A percentile compares a stretch with the other conserved stretches of the same genome.
Conservation (phyloP, 2,329 filamentous ascomycete species). For the Colletotrichum sp. region DNA sequence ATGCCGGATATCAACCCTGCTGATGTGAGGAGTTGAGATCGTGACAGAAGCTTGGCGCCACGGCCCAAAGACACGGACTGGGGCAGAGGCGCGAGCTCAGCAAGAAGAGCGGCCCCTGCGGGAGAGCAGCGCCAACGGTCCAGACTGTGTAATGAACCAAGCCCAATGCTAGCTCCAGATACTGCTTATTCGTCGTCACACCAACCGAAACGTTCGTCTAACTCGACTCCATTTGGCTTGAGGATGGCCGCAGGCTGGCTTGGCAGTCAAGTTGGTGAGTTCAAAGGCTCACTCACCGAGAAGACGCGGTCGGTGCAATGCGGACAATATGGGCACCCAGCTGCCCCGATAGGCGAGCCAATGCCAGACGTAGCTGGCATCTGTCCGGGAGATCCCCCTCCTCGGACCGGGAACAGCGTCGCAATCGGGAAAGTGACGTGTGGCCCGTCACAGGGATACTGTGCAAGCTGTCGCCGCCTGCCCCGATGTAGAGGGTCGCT, state of each 20-base stretch:
- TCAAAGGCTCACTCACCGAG: neutral
- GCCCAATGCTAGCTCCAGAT: neutral
- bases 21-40: neutral
- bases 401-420: neutral
- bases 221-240: neutral
- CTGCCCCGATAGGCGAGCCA: neutral
- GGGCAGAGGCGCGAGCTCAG: neutral
- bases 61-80: neutral
- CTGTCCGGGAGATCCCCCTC: neutral
- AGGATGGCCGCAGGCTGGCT: neutral
- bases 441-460: neutral
- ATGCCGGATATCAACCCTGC: neutral
- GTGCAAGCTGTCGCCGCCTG: neutral
- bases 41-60: conserved; percentile 12
- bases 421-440: neutral
- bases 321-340: neutral
- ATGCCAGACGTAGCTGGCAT: neutral
- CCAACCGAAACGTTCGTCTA: neutral
- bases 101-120: neutral
- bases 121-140: neutral
- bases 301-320: neutral
- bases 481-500: neutral
- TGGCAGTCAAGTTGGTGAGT: fast-evolving
- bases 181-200: neutral
- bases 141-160: neutral